These are phyloP conservation scores for Cladosporium sp. DNA, from an alignment of 2,329 filamentous ascomycete species.

Conservation along the genomic window DNA sequence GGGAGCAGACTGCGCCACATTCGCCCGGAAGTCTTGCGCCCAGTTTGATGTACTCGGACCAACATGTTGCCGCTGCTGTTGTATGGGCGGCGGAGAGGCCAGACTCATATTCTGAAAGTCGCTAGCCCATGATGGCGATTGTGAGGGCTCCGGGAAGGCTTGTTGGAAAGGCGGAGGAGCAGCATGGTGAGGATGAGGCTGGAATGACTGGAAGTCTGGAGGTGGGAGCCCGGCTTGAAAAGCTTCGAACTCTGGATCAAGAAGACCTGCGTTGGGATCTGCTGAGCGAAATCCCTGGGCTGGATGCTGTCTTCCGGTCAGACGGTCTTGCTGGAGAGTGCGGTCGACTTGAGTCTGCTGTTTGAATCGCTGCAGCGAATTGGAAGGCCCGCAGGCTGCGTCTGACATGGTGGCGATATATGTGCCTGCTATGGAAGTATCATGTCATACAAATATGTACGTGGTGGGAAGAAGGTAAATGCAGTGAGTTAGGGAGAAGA, in stretches of 20 bases:
- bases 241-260: conserved; percentile 66
- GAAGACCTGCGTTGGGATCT: conserved; percentile 48
- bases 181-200: conserved; percentile 26
- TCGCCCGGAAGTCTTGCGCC: conserved; percentile 58
- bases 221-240: conserved; percentile 55
- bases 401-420: conserved; percentile 54
- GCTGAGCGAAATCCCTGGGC: conserved; percentile 59
- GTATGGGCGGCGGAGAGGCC: conserved; percentile 38
- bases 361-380: conserved; percentile 68
- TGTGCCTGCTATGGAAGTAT: not conserved
- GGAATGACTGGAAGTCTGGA: conserved; percentile 36
- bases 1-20: conserved; percentile 34
- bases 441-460: not conserved
- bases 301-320: conserved; percentile 46
- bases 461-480: not conserved
- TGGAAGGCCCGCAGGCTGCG: conserved; percentile 69
- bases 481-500: not conserved
- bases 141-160: conserved; percentile 1
- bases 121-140: conserved; percentile 42
- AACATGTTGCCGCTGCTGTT: conserved; percentile 43
- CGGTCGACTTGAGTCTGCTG: conserved; percentile 66
- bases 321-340: conserved; percentile 68
- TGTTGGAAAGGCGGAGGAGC: conserved; percentile 18
- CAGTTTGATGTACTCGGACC: conserved; percentile 37
- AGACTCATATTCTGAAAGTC: conserved; percentile 49